phyloP scores from a whole-genome alignment of 441 rosid genomes.

The Rhodomyrtus psidioides region DNA sequence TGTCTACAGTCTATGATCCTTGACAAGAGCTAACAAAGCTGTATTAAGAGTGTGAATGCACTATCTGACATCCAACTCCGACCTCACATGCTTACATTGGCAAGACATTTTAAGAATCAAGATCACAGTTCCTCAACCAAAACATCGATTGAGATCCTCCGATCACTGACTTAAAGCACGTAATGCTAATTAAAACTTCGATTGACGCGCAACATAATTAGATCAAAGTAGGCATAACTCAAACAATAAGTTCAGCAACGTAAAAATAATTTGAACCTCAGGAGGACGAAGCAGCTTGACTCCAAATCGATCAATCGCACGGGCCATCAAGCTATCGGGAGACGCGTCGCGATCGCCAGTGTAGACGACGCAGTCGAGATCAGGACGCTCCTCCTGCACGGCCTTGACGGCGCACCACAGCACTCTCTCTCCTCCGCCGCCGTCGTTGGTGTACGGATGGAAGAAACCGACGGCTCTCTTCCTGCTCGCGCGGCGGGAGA shows the following conservation, averaged over 20 bases:
- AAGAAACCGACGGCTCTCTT: constrained; percentile 70
- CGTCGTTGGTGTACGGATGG: constrained; percentile 94
- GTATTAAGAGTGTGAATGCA: background rate
- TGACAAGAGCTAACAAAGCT: background rate
- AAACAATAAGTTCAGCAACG: background rate
- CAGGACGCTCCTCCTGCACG: constrained; percentile 65
- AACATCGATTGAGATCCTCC: background rate
- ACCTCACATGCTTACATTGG: background rate
- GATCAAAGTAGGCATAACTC: background rate
- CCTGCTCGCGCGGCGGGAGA: constrained; percentile 28
- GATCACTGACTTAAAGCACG: background rate
- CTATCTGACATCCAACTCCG: background rate
- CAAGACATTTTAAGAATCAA: background rate
- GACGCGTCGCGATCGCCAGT: constrained; percentile 82
- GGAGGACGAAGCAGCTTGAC: constrained; percentile 61
- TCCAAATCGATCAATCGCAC: constrained; percentile 83
- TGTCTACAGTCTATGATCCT: background rate
- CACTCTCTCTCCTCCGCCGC: constrained; percentile 96
- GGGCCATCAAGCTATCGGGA: constrained; percentile 44
- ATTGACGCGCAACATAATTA: background rate
- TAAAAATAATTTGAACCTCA: constrained; percentile 25
- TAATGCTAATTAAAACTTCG: background rate
- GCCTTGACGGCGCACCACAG: constrained; percentile 97
- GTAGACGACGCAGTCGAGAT: constrained; percentile 60
- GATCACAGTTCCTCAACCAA: background rate